Evolutionary conservation across 129 eudicot species (phyloP).

Genomic region (Flaveria robusta): DNA sequence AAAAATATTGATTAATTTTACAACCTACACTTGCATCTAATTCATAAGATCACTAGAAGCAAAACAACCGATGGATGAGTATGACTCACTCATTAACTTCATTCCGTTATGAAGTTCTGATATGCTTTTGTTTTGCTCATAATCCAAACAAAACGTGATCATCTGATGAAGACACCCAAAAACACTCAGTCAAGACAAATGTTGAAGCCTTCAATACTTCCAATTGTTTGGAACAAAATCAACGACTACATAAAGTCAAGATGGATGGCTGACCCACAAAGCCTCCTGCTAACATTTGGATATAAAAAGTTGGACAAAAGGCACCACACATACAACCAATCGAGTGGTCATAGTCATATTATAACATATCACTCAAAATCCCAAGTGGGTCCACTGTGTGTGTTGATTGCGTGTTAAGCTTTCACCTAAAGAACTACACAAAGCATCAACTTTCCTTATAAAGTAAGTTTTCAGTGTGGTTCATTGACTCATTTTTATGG

Average conservation of each 20-base stretch:
- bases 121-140: too few relatives aligned
- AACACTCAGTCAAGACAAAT: neutral
- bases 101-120: neutral
- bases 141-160: constrained; percentile 17
- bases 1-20: neutral
- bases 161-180: constrained; percentile 17
- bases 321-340: constrained; percentile 11
- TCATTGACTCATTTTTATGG: neutral
- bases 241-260: constrained; percentile 16
- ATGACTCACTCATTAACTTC: neutral
- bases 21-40: neutral
- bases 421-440: neutral
- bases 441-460: constrained; percentile 6
- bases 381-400: neutral
- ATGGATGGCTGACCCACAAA: constrained; percentile 24
- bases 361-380: constrained; percentile 12
- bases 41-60: neutral
- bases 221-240: constrained; percentile 16
- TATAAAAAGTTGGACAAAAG: neutral
- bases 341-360: constrained; percentile 10
- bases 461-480: neutral
- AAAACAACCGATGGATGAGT: neutral
- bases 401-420: neutral
- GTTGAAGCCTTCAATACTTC: constrained; percentile 16
- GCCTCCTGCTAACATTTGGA: constrained; percentile 1